Evolutionary conservation across 2,329 filamentous ascomycete species (phyloP), one percentile per base, ranked within the genome.

Genomic region (Fonsecaea monophora): DNA sequence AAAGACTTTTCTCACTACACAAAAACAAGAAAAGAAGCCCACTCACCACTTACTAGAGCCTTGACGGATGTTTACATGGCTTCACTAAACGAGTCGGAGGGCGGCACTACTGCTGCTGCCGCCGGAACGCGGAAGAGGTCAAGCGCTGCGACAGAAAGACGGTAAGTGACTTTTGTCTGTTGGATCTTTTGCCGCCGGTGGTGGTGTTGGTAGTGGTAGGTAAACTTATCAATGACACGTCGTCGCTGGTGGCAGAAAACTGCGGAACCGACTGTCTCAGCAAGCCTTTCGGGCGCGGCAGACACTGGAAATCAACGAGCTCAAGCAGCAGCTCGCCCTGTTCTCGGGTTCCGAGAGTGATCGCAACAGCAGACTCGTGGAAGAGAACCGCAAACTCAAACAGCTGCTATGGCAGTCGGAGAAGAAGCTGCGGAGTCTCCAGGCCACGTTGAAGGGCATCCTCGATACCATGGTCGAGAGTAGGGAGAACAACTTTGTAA

Each of bases 241-340:
- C 2, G 25, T 25, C 25, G 25, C 25, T 25, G 25, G 32, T 35
- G 37, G 21, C 42, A 68, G 67, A 12, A 68, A 68, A 37, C 34
- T 68, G 5, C 59, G 67, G 48, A 69, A 69, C 35, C 67, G 67
- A 13, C 48, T 69, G 4, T 69, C 67, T 13, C 67, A 69, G 48
- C 67, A 69, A 53, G 67, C 67, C 15, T 69, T 69, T 54, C 67
- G 67, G 2, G 64, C 67, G 9, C 59, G 67, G 34, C 67, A 69
- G 42, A 60, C 42, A 34, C 45, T 58, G 12, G 64, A 66, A 53
- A 37, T 66, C 57, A 66, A 54, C 32, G 64, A 67, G 57, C 42
- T 69, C 13, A 66, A 60, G 53, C 59, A 63, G 42, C 67, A 37
- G n/a, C 53, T 69, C 9, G 48, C 30, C 8, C 60, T 67, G 21